Percentiles rank a stretch among this genome's conserved stretches.
These are phyloP conservation scores for Entomophthora muscae DNA, from an alignment of 371 early-diverging fungal genomes.

Conservation along the genomic window DNA sequence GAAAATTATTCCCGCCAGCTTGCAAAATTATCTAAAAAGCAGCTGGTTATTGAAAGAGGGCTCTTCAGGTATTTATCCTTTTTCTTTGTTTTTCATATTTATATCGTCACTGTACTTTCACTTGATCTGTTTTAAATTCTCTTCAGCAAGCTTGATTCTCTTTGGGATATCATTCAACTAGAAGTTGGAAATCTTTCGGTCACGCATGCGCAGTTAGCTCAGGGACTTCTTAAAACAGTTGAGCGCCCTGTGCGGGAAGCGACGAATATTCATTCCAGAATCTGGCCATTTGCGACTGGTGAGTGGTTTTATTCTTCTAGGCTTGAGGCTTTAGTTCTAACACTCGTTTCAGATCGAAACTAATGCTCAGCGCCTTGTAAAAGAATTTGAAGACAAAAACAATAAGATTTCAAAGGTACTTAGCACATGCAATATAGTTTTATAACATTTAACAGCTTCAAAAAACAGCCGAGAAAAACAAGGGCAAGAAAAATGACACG, in stretches of 20 bases:
- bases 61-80: background rate
- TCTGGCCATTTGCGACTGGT: background rate
- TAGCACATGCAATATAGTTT: background rate
- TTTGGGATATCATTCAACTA: background rate
- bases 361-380: background rate
- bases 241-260: background rate
- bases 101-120: too few species aligned
- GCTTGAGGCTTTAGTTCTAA: background rate
- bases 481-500: background rate
- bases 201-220: background rate
- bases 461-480: background rate
- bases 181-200: background rate
- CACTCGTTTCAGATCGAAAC: background rate
- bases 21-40: background rate
- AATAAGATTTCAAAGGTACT: background rate
- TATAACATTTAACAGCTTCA: background rate
- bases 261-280: slow-evolving; percentile 4
- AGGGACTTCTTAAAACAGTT: background rate
- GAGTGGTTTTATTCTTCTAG: background rate
- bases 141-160: background rate
- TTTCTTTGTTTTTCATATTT: background rate
- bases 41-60: background rate
- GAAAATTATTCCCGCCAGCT: slow-evolving; percentile 3
- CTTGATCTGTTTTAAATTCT: too few species aligned
- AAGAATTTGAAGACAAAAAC: slow-evolving; percentile 4